Base-by-base conservation (phyloP, 129 eudicot species). In the Chrysanthemum seticuspe region DNA sequence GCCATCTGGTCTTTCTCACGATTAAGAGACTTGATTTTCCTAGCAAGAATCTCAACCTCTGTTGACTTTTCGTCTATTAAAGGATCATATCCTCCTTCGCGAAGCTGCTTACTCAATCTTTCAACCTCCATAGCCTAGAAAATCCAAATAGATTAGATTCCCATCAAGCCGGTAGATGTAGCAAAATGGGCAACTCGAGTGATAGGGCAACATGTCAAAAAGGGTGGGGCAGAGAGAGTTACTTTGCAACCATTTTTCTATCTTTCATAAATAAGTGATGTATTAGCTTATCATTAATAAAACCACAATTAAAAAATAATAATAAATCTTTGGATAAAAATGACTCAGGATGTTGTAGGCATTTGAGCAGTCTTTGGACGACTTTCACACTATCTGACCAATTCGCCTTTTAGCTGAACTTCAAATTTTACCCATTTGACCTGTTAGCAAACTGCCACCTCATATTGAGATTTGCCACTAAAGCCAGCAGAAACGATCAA, bases 91-190 rank as follows among this genome's bases (percentile, higher is more conserved):
- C 84, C 79, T 72, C 83, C 85, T 74, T 78, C 85, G 2, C 59
- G 56, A 68, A 93, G 85, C 68, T 73, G 89, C 64, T 78, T 85
- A 64, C 78, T 68, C 86, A 60, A 85, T 82, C 90, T 89, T 70
- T 83, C 92, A 62, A 86, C 70, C 74, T 85, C 96, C 53, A 73
- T 80, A 67, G 50, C 67, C 98, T 93, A 81, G 73, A 78, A 65
- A 55, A 21, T 11, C 25, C 71, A 31, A 68, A 74, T 25, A 80
- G 60, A 70, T 76, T 49, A 62, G 56, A 68, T 62, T 67, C 57
- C 18, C 51, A 52, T 23, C 49, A 58, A 74, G 19, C 15, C 57
- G 10, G 44, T 6, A 48, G 15, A 14, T n/a, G 29, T 49, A 5
- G 54, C 10, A 9, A 65, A 65, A 45, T 65, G 7, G 53, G 40